phyloP scores from a whole-genome alignment of 129 eudicot species.

The Helianthus tuberosus region DNA sequence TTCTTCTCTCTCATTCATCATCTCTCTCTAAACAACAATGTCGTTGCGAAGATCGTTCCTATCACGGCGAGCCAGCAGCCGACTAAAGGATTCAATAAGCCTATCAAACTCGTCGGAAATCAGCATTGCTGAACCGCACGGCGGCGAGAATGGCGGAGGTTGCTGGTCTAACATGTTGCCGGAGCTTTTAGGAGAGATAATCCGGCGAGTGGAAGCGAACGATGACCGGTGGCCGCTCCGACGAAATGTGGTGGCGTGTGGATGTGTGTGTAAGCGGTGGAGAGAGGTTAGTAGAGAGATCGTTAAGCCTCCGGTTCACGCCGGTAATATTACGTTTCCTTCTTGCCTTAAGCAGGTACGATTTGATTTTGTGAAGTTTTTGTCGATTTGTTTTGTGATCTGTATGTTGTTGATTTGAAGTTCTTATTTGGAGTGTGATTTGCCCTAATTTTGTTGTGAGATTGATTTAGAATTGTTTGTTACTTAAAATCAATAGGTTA shows the following conservation, averaged over 20 bases:
- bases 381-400: not conserved
- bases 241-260: conserved; percentile 66
- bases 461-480: not conserved
- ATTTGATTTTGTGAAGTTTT: not conserved
- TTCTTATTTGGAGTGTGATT: conserved; percentile 1
- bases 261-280: conserved; percentile 80
- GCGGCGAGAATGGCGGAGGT: conserved; percentile 19
- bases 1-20: conserved; percentile 11
- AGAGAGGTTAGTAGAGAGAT: conserved; percentile 62
- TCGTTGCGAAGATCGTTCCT: conserved; percentile 47
- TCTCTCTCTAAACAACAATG: conserved; percentile 43
- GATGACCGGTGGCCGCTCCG: conserved; percentile 83
- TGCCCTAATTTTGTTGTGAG: not conserved
- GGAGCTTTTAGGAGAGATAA: conserved; percentile 75
- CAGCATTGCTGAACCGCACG: conserved; percentile 17
- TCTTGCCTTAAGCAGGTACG: conserved; percentile 77
- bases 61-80: conserved; percentile 47
- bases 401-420: not conserved
- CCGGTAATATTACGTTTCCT: conserved; percentile 77
- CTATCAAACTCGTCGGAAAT: not conserved
- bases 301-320: conserved; percentile 36
- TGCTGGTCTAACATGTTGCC: conserved; percentile 73
- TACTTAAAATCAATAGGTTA: not conserved
- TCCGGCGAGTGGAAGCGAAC: conserved; percentile 57
- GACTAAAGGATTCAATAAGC: conserved; percentile 31